phyloP scores from a whole-genome alignment of 2,329 filamentous ascomycete species.

The Cercospora beticola region DNA sequence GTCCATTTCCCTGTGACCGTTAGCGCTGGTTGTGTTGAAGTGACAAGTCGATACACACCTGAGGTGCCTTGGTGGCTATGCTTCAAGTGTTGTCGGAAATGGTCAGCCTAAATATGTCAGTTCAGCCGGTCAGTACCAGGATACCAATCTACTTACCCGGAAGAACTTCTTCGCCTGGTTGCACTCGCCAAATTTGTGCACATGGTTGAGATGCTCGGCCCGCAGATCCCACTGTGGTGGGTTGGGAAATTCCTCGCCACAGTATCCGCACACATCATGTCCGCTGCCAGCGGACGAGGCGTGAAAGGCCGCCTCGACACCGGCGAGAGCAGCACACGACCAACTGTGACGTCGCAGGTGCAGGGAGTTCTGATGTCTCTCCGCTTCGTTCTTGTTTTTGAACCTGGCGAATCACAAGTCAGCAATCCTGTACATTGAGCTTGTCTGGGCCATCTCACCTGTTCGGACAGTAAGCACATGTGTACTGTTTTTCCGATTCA shows the following conservation, averaged over 20 bases:
- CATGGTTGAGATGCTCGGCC: conserved; percentile 80
- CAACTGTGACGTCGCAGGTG: conserved; percentile 91
- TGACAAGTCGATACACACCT: conserved; percentile 3
- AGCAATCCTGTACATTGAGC: not conserved
- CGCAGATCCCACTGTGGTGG: conserved; percentile 86
- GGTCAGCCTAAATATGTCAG: conserved; percentile 62
- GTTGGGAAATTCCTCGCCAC: conserved; percentile 86
- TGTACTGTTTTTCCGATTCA: conserved; percentile 94
- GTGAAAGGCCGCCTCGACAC: conserved; percentile 79
- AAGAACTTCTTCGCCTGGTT: conserved; percentile 99
- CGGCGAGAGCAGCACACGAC: conserved; percentile 84
- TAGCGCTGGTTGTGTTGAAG: not conserved
- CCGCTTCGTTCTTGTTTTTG: conserved; percentile 98
- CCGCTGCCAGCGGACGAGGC: conserved; percentile 63
- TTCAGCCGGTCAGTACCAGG: not conserved
- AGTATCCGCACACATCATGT: conserved; percentile 87
- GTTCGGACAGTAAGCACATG: conserved; percentile 87
- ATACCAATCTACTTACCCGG: conserved; percentile 45
- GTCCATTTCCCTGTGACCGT: conserved; percentile 87
- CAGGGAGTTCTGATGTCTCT: conserved; percentile 92
- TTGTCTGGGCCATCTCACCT: conserved; percentile 43
- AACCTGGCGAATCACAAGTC: conserved; percentile 51
- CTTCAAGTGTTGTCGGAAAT: conserved; percentile 97
- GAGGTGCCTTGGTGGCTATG: conserved; percentile 50
- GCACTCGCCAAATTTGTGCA: conserved; percentile 97